Conservation (phyloP, 2,329 filamentous ascomycete species). For the Hysterium pulicare region DNA sequence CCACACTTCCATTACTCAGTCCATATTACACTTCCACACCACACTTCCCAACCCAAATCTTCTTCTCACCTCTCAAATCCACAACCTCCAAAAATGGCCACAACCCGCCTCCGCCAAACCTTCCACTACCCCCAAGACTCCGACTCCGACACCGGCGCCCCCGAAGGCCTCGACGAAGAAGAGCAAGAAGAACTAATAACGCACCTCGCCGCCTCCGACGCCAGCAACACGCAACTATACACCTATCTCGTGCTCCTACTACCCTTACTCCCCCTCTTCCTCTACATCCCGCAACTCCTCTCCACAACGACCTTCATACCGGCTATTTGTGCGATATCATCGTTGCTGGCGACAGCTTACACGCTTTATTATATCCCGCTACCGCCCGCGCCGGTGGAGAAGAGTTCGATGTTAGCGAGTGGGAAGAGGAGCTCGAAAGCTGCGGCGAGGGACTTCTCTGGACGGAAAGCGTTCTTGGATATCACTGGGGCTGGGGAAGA, state of each 20-base stretch:
- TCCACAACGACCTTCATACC: slow-evolving; percentile 40
- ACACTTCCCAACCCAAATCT: too few relatives aligned
- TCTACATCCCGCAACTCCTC: slow-evolving; percentile 54
- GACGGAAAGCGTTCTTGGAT: slow-evolving; percentile 10
- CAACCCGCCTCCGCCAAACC: slow-evolving; percentile 68
- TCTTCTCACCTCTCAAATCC: too few relatives aligned
- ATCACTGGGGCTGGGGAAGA: slow-evolving; percentile 26
- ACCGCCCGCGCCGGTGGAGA: slow-evolving; percentile 45
- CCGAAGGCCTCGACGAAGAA: slow-evolving; percentile 71
- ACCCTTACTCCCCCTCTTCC: slow-evolving; percentile 54
- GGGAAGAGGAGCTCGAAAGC: slow-evolving; percentile 6
- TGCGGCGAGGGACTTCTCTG: slow-evolving; percentile 13
- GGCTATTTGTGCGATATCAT: slow-evolving; percentile 59
- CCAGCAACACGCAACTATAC: slow-evolving; percentile 46
- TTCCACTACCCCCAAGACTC: slow-evolving; percentile 71
- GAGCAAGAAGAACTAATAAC: slow-evolving; percentile 27
- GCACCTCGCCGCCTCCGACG: slow-evolving; percentile 36
- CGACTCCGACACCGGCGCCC: slow-evolving; percentile 51
- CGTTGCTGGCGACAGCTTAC: slow-evolving; percentile 61
- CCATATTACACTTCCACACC: too few relatives aligned
- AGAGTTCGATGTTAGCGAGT: too few relatives aligned
- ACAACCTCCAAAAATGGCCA: slow-evolving; percentile 45
- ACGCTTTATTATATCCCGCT: slow-evolving; percentile 57
- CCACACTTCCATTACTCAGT: too few relatives aligned
- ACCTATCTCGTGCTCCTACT: slow-evolving; percentile 55